Evolutionary conservation across 768 basidiomycete genomes (phyloP).

Genomic region (Atractiella rhizophila): DNA sequence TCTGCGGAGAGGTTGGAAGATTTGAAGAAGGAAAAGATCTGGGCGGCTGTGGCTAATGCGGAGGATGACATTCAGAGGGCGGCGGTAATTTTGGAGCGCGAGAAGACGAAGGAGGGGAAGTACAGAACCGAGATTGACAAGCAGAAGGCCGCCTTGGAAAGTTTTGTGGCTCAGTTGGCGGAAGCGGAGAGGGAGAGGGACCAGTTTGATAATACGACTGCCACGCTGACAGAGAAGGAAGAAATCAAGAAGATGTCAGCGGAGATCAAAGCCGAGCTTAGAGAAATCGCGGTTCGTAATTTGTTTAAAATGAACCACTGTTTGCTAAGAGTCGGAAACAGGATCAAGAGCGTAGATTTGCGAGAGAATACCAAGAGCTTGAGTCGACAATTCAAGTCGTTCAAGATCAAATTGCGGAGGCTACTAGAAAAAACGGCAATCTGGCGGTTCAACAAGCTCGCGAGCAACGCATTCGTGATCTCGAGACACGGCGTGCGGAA

Average conservation of each 20-base stretch:
- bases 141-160: slow-evolving; percentile 29
- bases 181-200: not conserved
- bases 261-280: slow-evolving; percentile 1
- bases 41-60: slow-evolving; percentile 22
- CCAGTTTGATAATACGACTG: slow-evolving; percentile 1
- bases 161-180: not conserved
- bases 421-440: no score
- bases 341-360: not conserved
- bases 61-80: slow-evolving; percentile 20
- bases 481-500: no score
- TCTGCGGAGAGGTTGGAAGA: slow-evolving; percentile 23
- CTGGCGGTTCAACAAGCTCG: no score
- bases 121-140: slow-evolving; percentile 7
- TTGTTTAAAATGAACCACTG: not conserved
- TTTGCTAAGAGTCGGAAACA: not conserved
- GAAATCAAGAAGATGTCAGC: no score
- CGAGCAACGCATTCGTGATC: no score
- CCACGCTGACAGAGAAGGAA: not conserved
- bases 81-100: slow-evolving; percentile 26
- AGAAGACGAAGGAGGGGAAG: slow-evolving; percentile 20
- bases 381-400: no score
- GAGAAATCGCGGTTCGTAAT: slow-evolving; percentile 10
- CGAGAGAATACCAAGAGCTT: no score
- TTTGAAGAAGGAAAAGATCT: slow-evolving; percentile 11
- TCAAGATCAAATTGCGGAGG: no score